phyloP scores from a whole-genome alignment of 1,284 basidiomycete species.

The Ceratorhiza oryzae-sativae region DNA sequence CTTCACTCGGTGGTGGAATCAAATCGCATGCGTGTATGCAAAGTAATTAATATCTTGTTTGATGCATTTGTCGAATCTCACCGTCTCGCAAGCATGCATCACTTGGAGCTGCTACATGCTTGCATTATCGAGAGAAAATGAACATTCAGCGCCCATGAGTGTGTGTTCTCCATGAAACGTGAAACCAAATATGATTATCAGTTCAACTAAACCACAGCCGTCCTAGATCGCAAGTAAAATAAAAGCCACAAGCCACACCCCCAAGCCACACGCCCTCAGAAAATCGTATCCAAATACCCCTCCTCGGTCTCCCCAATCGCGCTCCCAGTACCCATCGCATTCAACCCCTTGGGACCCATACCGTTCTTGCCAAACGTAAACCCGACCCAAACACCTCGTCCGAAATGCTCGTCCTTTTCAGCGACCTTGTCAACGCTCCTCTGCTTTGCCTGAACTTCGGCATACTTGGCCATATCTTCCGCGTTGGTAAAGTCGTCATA shows the following conservation, averaged over 20 bases:
- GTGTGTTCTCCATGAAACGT: no score
- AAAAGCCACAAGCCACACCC: no score
- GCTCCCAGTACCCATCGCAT: slow-evolving; percentile 29
- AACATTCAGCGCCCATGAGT: no score
- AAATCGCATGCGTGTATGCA: no score
- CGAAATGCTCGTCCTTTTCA: slow-evolving; percentile 80
- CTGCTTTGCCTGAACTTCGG: slow-evolving; percentile 98
- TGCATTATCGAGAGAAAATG: no score
- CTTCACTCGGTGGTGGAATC: no score
- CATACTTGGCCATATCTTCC: slow-evolving; percentile 98
- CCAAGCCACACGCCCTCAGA: not conserved
- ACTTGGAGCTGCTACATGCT: no score
- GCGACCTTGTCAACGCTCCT: slow-evolving; percentile 89
- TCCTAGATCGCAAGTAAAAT: not conserved
- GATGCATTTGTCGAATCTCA: no score
- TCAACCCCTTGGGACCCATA: slow-evolving; percentile 41
- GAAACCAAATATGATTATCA: no score
- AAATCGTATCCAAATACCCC: slow-evolving; percentile 36
- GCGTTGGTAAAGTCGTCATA: slow-evolving; percentile 95
- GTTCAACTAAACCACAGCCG: not conserved
- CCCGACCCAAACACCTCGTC: slow-evolving; percentile 91
- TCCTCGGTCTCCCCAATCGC: slow-evolving; percentile 31
- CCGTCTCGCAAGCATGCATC: no score
- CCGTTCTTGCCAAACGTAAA: slow-evolving; percentile 97
- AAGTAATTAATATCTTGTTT: no score